phyloP scores from a whole-genome alignment of 169 alveolate species.

The Plasmodium vinckei region DNA sequence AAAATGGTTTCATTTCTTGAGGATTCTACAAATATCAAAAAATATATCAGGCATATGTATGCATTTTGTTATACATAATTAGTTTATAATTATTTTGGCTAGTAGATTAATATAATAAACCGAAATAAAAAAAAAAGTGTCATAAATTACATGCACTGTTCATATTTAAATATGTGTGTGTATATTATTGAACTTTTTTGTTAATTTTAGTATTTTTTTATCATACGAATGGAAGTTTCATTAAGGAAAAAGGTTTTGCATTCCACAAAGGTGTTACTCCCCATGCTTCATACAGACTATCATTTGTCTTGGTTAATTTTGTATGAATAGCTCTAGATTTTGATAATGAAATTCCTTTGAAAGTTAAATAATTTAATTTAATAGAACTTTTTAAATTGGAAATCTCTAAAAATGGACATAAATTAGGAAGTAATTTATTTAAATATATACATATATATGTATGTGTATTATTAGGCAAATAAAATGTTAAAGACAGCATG shows the following conservation, averaged over 20 bases:
- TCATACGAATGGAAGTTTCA: slow-evolving; percentile 59
- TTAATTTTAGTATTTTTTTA: too few species aligned
- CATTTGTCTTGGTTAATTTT: slow-evolving; percentile 26
- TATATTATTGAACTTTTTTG: too few species aligned
- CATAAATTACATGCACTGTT: background rate
- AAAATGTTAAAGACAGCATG: too few species aligned
- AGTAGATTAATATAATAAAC: too few species aligned
- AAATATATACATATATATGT: too few species aligned
- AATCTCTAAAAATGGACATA: too few species aligned
- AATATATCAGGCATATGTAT: background rate
- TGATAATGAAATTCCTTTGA: too few species aligned
- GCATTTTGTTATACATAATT: background rate
- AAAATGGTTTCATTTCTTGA: slow-evolving; percentile 89
- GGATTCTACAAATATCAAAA: slow-evolving; percentile 82
- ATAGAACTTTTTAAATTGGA: too few species aligned
- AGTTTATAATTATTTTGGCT: background rate
- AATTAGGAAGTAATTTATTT: too few species aligned
- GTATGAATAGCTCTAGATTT: background rate
- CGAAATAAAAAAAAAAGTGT: background rate
- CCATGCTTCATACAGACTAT: slow-evolving; percentile 45
- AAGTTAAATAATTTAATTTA: too few species aligned
- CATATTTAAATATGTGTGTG: too few species aligned
- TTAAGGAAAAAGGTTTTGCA: slow-evolving; percentile 57
- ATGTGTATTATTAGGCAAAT: too few species aligned
- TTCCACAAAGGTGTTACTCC: slow-evolving; percentile 37